Conservation (phyloP, 2,329 filamentous ascomycete species). For the Cladophialophora yegresii region DNA sequence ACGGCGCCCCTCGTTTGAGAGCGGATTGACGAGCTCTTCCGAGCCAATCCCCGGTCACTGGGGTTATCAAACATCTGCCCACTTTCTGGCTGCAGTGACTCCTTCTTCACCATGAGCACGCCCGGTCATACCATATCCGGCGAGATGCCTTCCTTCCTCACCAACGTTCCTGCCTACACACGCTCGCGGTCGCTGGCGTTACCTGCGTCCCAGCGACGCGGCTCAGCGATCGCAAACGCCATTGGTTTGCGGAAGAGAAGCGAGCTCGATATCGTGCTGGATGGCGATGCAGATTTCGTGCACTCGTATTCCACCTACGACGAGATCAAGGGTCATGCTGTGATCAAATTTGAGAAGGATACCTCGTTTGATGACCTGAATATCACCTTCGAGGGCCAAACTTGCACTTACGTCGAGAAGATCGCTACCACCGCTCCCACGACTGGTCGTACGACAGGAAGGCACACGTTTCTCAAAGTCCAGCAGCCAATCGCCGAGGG, state of each 20-base stretch:
- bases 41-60: not conserved
- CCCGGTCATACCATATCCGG: conserved; percentile 22
- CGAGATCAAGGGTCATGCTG: conserved; percentile 39
- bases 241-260: conserved; percentile 33
- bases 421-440: conserved; percentile 55
- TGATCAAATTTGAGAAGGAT: conserved; percentile 39
- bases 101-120: conserved; percentile 16
- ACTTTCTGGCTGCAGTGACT: conserved; percentile 3
- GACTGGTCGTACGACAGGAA: conserved; percentile 57
- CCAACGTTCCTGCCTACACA: conserved; percentile 26
- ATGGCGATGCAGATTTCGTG: conserved; percentile 32
- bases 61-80: conserved; percentile 14
- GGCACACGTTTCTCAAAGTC: conserved; percentile 63
- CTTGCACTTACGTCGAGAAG: conserved; percentile 53
- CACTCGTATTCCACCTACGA: conserved; percentile 41
- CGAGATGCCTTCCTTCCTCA: conserved; percentile 33
- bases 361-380: conserved; percentile 38
- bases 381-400: conserved; percentile 40
- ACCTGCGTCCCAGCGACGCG: conserved; percentile 19
- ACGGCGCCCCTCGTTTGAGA: conserved; percentile 10
- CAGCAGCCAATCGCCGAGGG: conserved; percentile 59
- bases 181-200: conserved; percentile 29
- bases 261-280: conserved; percentile 37
- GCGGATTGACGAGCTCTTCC: conserved; percentile 1
- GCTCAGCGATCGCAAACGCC: conserved; percentile 31